A percentile compares a stretch with the other conserved stretches of the same genome.
phyloP scores from a whole-genome alignment of 768 basidiomycete genomes.

The Lanmaoa pseudosensibilis region DNA sequence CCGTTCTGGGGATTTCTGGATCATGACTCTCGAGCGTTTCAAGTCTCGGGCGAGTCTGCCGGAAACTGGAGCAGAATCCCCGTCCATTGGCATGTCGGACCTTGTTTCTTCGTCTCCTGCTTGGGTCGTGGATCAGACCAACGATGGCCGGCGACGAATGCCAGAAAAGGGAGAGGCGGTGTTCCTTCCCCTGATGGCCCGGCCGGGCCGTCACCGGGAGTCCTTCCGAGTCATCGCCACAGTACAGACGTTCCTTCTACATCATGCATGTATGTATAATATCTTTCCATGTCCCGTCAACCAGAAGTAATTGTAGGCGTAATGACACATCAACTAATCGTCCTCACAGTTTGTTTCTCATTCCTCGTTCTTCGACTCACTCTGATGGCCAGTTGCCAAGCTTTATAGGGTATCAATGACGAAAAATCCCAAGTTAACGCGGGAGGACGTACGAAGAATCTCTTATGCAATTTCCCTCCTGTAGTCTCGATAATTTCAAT shows the following conservation, averaged over 20 bases:
- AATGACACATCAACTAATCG: neutral
- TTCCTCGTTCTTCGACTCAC: neutral
- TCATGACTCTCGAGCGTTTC: too few relatives aligned
- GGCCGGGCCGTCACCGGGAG: too few relatives aligned
- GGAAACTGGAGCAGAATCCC: too few relatives aligned
- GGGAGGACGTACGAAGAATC: conserved; percentile 28
- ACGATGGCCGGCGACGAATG: too few relatives aligned
- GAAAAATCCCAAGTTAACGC: neutral
- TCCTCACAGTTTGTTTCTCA: neutral
- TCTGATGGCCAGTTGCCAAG: conserved; percentile 22
- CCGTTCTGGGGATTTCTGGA: too few relatives aligned
- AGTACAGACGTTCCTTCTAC: neutral
- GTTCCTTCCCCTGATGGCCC: too few relatives aligned
- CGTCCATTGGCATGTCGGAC: too few relatives aligned
- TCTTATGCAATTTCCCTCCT: conserved; percentile 22
- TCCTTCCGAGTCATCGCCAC: too few relatives aligned
- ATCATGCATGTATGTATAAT: neutral
- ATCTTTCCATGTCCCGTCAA: neutral
- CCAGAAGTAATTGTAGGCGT: neutral
- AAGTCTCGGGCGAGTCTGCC: too few relatives aligned
- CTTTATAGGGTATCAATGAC: conserved; percentile 13
- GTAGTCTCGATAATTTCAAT: conserved; percentile 25
- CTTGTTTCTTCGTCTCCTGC: too few relatives aligned
- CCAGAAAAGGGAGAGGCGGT: too few relatives aligned
- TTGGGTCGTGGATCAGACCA: too few relatives aligned